Percentiles rank a stretch among this genome's conserved stretches.
Evolutionary conservation across 1,139 yeast species (phyloP).

Genomic region (Saccharomyces hybrid): DNA sequence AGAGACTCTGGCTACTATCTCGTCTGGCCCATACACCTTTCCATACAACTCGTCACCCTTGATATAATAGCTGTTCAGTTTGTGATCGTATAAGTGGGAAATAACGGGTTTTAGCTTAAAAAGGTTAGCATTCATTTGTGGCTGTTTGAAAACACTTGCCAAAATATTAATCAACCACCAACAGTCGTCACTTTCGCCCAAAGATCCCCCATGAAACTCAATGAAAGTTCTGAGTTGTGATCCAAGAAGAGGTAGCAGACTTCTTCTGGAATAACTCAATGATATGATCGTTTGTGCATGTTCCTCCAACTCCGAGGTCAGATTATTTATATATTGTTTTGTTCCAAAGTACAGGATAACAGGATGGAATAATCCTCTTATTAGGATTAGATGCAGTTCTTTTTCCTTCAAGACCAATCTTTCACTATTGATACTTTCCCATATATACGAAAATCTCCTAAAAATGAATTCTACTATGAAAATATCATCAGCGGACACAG

Average conservation of each 20-base stretch:
- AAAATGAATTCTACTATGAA: slow-evolving; percentile 23
- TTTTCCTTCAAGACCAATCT: slow-evolving; percentile 62
- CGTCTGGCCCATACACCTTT: slow-evolving; percentile 52
- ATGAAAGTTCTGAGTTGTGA: slow-evolving; percentile 27
- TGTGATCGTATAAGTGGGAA: slow-evolving; percentile 43
- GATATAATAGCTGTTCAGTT: slow-evolving; percentile 15
- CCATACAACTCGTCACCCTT: slow-evolving; percentile 36
- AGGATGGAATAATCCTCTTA: slow-evolving; percentile 41
- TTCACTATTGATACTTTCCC: slow-evolving; percentile 54
- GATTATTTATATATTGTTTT: slow-evolving; percentile 9
- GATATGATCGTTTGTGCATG: slow-evolving; percentile 43
- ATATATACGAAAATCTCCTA: slow-evolving; percentile 38
- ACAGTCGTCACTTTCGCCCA: slow-evolving; percentile 29
- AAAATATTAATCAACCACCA: slow-evolving; percentile 51
- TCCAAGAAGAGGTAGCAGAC: slow-evolving; percentile 57
- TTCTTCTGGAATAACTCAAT: slow-evolving; percentile 57
- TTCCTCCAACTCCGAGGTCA: slow-evolving; percentile 31
- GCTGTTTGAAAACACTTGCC: slow-evolving; percentile 40
- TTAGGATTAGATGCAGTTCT: slow-evolving; percentile 50
- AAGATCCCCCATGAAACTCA: slow-evolving; percentile 18
- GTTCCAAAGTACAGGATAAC: slow-evolving; percentile 31
- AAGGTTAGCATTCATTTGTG: slow-evolving; percentile 49
- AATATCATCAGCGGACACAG: slow-evolving; percentile 3
- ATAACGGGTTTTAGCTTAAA: slow-evolving; percentile 57
- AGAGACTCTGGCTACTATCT: slow-evolving; percentile 47